Base-by-base conservation (phyloP, 2,329 filamentous ascomycete species). In the Cadophora sp. region DNA sequence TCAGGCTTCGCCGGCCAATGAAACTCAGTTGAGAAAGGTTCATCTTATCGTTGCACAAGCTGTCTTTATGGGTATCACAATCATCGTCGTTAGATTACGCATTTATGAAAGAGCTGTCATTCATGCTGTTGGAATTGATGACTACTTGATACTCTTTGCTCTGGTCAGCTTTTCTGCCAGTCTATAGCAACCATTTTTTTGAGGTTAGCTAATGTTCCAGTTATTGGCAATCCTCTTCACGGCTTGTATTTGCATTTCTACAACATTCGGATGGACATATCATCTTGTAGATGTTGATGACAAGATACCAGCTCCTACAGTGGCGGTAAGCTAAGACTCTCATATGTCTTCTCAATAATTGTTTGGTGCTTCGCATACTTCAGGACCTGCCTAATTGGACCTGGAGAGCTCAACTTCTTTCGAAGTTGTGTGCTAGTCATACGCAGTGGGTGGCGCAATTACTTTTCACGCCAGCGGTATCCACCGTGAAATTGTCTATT, bases 401-500 rank as follows among this genome's bases (percentile, higher is more conserved):
- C 14, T 5, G 3, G 12, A 16, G 37, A 40, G 37, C 3, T 40
- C 37, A 40, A 11, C 4, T 11, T 34, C 31, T 40, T 11, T 16
- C 8, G 12, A 40, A 3, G 6, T 12, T 3, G 14, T 40, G 37
- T 40, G 19, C 53, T 58, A 3, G 37, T 14, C 14, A 5, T 12
- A 27, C 26, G 12, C 19, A 43, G 58, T 64, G 62, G 62, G 27
- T 64, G 9, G 34, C 50, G 1, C 31, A 64, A 19, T 24, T 64
- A 4, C 26, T 64, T 5, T 64, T 64, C 51, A 64, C 62, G 9
- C 48, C 62, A 19, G 37, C 62, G 9, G 62, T 64, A 4, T 67
- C 68, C 2, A 53, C 64, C 1, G 62, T 64, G 6, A 70, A 70
- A 27, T 24, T 69, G 11, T 70, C 68, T 4, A 69, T 72, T 46